A percentile compares a stretch with the other conserved stretches of the same genome.
These are phyloP conservation scores for Vitis riparia DNA, from an alignment of 164 flowering plant genomes.

Conservation along the genomic window DNA sequence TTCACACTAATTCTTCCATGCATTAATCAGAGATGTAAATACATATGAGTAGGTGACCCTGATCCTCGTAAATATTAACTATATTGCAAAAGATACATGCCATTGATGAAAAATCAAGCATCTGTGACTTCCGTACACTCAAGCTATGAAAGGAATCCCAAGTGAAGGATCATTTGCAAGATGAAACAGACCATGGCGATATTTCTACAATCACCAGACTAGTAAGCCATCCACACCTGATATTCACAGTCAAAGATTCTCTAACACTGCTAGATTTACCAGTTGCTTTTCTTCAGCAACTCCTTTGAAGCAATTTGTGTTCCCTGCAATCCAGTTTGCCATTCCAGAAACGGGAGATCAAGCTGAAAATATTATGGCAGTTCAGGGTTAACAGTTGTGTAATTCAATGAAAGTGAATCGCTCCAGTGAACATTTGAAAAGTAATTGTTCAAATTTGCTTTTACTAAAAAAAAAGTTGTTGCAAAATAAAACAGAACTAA, in stretches of 20 bases:
- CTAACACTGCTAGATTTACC: too few relatives aligned
- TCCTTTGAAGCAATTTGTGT: background rate
- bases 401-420: too few relatives aligned
- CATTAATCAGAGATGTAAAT: too few relatives aligned
- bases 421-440: too few relatives aligned
- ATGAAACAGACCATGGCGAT: background rate
- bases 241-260: background rate
- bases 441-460: too few relatives aligned
- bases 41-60: too few relatives aligned
- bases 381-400: background rate
- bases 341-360: background rate
- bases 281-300: too few relatives aligned
- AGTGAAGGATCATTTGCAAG: background rate
- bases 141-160: too few relatives aligned
- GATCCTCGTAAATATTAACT: background rate
- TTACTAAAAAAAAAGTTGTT: background rate
- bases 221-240: background rate
- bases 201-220: constrained; percentile 1
- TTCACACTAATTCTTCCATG: too few relatives aligned
- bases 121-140: background rate
- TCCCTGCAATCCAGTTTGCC: background rate
- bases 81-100: background rate
- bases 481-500: background rate
- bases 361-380: background rate
- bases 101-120: background rate